Evolutionary conservation across 1,284 basidiomycete genomes (phyloP).

Genomic region (Porodaedalea pini): DNA sequence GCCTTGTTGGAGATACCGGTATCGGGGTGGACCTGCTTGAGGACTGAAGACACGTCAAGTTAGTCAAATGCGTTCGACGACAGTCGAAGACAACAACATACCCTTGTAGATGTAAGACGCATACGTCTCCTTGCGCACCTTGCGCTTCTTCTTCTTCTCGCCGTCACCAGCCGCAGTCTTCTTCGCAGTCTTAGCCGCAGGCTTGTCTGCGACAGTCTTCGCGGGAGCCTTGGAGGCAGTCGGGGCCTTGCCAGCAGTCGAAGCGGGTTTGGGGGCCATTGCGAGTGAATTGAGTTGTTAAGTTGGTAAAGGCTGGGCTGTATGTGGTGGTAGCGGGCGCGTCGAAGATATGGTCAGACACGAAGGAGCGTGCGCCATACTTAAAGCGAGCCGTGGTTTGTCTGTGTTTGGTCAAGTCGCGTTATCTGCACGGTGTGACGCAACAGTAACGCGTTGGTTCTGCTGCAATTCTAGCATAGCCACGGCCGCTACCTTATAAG

Average conservation of each 20-base stretch:
- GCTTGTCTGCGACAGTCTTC: constrained; percentile 72
- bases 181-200: constrained; percentile 67
- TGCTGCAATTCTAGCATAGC: constrained; percentile 13
- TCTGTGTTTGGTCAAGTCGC: constrained; percentile 23
- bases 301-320: background rate
- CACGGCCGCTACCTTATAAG: constrained; percentile 21
- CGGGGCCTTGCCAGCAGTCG: constrained; percentile 80
- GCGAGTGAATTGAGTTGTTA: background rate
- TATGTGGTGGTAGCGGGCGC: background rate
- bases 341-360: background rate
- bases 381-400: constrained; percentile 19
- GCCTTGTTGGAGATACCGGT: constrained; percentile 60
- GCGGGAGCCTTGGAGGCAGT: constrained; percentile 70
- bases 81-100: constrained; percentile 32
- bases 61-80: background rate
- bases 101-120: constrained; percentile 95
- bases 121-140: constrained; percentile 88
- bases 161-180: constrained; percentile 47
- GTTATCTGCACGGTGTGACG: constrained; percentile 12
- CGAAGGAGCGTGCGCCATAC: background rate
- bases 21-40: constrained; percentile 56
- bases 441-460: constrained; percentile 8
- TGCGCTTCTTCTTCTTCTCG: constrained; percentile 87
- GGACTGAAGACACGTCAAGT: constrained; percentile 28
- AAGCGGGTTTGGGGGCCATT: constrained; percentile 81